phyloP scores from a whole-genome alignment of 106 monocot genomes.

The Iris macrosiphon region DNA sequence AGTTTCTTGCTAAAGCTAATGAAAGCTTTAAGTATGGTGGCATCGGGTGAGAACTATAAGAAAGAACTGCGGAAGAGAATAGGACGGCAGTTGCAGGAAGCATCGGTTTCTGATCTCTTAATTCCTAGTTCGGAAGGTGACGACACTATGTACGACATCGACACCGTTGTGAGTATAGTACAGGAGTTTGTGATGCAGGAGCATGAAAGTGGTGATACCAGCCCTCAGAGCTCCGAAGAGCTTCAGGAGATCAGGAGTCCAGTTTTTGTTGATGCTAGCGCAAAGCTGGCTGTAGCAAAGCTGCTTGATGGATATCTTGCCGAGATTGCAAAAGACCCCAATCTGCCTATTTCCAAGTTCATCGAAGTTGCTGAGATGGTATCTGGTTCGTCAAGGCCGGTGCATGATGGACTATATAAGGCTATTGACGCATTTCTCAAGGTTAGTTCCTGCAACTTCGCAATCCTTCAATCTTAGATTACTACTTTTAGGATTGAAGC shows the following conservation, averaged over 20 bases:
- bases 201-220: not conserved
- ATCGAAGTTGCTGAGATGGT: slow-evolving; percentile 71
- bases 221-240: slow-evolving; percentile 6
- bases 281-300: slow-evolving; percentile 54
- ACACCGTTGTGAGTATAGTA: slow-evolving; percentile 53
- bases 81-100: slow-evolving; percentile 60
- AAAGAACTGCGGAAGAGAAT: slow-evolving; percentile 57
- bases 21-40: slow-evolving; percentile 43
- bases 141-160: slow-evolving; percentile 46
- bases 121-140: slow-evolving; percentile 53
- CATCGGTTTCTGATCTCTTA: slow-evolving; percentile 62
- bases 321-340: slow-evolving; percentile 71
- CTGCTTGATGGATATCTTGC: slow-evolving; percentile 69
- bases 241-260: slow-evolving; percentile 25
- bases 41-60: slow-evolving; percentile 42
- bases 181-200: slow-evolving; percentile 71
- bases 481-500: too few relatives aligned
- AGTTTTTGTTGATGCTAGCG: slow-evolving; percentile 12
- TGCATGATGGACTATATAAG: slow-evolving; percentile 71
- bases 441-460: slow-evolving; percentile 26
- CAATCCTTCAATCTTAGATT: too few relatives aligned
- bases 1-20: slow-evolving; percentile 68
- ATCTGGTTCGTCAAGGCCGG: slow-evolving; percentile 42
- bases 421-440: slow-evolving; percentile 81
- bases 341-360: slow-evolving; percentile 64